Base-by-base conservation (phyloP, 352 stramenopile species). In the Sclerospora graminicola region DNA sequence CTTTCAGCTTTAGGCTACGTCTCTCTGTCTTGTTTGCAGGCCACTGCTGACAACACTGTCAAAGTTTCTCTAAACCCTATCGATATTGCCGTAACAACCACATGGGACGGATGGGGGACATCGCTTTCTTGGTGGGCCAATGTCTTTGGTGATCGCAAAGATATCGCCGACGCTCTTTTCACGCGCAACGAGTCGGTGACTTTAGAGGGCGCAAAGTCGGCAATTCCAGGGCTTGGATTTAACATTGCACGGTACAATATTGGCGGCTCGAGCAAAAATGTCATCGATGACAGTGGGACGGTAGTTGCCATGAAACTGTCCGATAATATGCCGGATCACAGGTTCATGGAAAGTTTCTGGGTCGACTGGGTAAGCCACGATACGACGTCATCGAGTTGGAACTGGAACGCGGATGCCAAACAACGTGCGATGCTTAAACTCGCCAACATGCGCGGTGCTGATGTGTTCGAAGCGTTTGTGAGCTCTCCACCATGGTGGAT, bases 221-320 rank as follows among this genome's bases (percentile, higher is more conserved):
- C 34, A 6, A 24, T 84, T 3, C 71, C 71, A 0, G 63, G 47
- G 0, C 42, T 83, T 1, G 66, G 63, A 5, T 53, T 84, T 30
- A 84, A 72, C 50, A 73, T 84, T n/a, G 67, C 51, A 6, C 67
- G 68, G 23, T 83, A 83, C 60, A 83, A 83, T 41, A 50, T 83
- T 13, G 70, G 70, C 28, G 70, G 67, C 2, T 69, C 67, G 13
- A 47, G 57, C 14, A 63, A 38, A 24, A 64, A 76, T 35, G 57
- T 63, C 7, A 62, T 76, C 15, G 59, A 66, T 42, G 48, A 73
- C 20, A 46, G 44, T 27, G 67, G 65, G 16, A 74, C 55, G 9
- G 44, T 52, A 19, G 48, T 68, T 5, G 41, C 43, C 5, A 83
- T 83, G 62, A 69, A 66, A 32, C 13, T 15, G 11, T 79, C 70